Evolutionary conservation across 352 stramenopile genomes (phyloP).

Genomic region (Phytophthora aleatoria): DNA sequence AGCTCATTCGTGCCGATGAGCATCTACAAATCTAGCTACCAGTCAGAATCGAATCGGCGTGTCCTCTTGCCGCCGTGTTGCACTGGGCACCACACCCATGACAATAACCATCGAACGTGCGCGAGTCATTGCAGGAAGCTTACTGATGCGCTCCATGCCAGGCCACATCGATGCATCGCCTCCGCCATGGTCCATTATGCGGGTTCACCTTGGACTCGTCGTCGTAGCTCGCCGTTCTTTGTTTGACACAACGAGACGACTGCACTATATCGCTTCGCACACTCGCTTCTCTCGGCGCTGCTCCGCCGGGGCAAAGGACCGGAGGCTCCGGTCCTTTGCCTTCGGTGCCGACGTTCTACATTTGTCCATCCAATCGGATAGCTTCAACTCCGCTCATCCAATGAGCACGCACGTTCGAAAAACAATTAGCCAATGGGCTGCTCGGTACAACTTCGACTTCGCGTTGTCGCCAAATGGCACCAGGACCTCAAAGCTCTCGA

Average conservation of each 20-base stretch:
- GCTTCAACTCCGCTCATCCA: slow-evolving; percentile 24
- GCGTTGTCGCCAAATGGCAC: slow-evolving; percentile 4
- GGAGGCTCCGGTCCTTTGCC: no score
- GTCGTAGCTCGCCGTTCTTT: slow-evolving; percentile 4
- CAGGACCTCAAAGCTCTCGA: background rate
- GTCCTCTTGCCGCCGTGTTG: no score
- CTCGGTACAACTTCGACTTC: background rate
- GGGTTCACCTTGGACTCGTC: background rate
- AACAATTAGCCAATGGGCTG: background rate
- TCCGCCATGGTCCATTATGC: background rate
- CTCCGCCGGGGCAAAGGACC: no score
- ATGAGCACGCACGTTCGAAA: slow-evolving; percentile 20
- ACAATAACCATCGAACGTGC: background rate
- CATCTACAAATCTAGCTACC: no score
- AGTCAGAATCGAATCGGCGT: no score
- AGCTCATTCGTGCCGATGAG: no score
- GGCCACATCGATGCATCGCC: background rate
- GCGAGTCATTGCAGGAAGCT: background rate
- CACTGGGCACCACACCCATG: background rate
- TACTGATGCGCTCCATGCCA: background rate
- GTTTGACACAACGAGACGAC: slow-evolving; percentile 2
- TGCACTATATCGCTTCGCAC: slow-evolving; percentile 3
- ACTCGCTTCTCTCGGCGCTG: background rate
- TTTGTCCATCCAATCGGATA: slow-evolving; percentile 22
- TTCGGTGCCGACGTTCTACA: background rate